Percentiles rank a stretch among this genome's conserved stretches.
These are phyloP conservation scores for Gloeophyllum trabeum DNA, from an alignment of 768 basidiomycete genomes.

Conservation along the genomic window DNA sequence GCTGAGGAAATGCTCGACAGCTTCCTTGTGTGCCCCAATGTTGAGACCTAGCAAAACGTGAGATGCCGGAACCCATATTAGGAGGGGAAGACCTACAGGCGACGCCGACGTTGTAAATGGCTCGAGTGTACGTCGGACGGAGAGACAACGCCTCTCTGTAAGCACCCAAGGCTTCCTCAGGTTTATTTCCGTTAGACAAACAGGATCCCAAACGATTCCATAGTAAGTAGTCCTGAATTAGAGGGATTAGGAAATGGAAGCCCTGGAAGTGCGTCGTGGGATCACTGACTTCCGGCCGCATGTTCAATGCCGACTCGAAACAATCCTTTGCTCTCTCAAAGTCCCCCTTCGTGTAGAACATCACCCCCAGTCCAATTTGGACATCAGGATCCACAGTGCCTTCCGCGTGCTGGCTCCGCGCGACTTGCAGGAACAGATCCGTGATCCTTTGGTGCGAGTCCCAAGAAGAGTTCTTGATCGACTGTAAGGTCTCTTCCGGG, in stretches of 20 bases:
- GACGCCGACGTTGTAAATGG: slow-evolving; percentile 96
- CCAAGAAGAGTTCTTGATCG: slow-evolving; percentile 60
- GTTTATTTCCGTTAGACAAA: slow-evolving; percentile 87
- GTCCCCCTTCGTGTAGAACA: slow-evolving; percentile 82
- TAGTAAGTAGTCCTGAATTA: slow-evolving; percentile 68
- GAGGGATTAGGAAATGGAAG: too few species aligned
- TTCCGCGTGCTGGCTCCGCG: slow-evolving; percentile 69
- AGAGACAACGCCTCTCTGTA: slow-evolving; percentile 86
- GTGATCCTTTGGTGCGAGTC: slow-evolving; percentile 71
- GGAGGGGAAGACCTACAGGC: slow-evolving; percentile 55
- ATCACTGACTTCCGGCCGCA: slow-evolving; percentile 52
- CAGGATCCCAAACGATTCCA: slow-evolving; percentile 97
- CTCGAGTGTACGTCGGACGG: slow-evolving; percentile 92
- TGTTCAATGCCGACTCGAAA: slow-evolving; percentile 78
- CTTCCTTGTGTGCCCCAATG: slow-evolving; percentile 90
- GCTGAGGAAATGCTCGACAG: slow-evolving; percentile 89
- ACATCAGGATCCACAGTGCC: slow-evolving; percentile 78
- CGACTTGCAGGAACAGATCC: slow-evolving; percentile 73
- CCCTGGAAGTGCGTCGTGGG: too few species aligned
- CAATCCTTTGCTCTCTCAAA: slow-evolving; percentile 91
- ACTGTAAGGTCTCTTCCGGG: slow-evolving; percentile 41
- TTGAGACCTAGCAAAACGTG: slow-evolving; percentile 59
- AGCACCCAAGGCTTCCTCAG: slow-evolving; percentile 86
- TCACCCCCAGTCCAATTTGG: slow-evolving; percentile 85
- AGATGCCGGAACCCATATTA: too few species aligned